Conservation (phyloP, 148 eudicot species). For the Mesembryanthemum crystallinum region DNA sequence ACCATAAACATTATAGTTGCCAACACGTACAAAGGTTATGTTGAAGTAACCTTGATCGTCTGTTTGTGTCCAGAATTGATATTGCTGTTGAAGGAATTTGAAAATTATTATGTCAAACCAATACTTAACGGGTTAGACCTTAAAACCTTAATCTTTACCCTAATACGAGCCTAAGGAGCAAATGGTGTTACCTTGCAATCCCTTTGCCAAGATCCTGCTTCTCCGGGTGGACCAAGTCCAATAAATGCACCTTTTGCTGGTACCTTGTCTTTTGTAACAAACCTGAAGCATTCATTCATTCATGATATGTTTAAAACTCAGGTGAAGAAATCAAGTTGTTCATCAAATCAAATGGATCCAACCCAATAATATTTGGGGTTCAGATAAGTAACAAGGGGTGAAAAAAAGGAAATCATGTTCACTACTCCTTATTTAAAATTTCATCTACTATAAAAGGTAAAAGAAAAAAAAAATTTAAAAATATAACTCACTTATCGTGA, state of each 20-base stretch:
- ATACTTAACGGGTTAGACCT: too few species aligned
- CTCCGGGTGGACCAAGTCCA: slow-evolving; percentile 60
- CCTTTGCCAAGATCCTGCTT: slow-evolving; percentile 68
- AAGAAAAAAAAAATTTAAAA: neutral
- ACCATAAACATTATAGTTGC: slow-evolving; percentile 59
- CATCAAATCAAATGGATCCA: too few species aligned
- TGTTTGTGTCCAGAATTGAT: slow-evolving; percentile 73
- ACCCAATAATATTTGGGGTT: too few species aligned
- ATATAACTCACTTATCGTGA: slow-evolving; percentile 50
- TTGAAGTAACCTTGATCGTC: slow-evolving; percentile 54
- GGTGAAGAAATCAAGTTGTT: too few species aligned
- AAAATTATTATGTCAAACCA: too few species aligned
- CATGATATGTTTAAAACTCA: too few species aligned
- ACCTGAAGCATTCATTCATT: slow-evolving; percentile 31
- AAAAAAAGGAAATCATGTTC: too few species aligned
- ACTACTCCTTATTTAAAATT: too few species aligned
- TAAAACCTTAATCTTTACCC: too few species aligned
- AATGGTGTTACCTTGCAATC: slow-evolving; percentile 50
- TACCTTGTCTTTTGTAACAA: slow-evolving; percentile 30
- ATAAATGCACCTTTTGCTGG: slow-evolving; percentile 51
- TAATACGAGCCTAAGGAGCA: too few species aligned
- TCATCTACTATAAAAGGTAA: neutral
- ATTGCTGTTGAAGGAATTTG: slow-evolving; percentile 37
- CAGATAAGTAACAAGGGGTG: too few species aligned
- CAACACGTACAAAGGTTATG: slow-evolving; percentile 43